Conservation (phyloP, 768 basidiomycete genomes). For the Pleurotus citrinopileatus region DNA sequence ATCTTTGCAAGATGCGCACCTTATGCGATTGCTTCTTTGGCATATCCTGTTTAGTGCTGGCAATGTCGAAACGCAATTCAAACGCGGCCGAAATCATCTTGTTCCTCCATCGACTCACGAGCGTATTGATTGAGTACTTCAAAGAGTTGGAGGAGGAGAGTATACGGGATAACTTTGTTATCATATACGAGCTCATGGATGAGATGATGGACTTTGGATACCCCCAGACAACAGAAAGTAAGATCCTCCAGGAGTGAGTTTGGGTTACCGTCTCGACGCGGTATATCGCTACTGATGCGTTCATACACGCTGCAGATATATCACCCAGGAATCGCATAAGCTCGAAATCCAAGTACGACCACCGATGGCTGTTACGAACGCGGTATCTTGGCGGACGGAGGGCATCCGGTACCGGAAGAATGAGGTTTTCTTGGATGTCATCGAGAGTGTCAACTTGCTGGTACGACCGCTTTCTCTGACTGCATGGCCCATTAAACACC, state of each 20-base stretch:
- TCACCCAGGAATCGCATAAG: slow-evolving; percentile 98
- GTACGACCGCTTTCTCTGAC: slow-evolving; percentile 40
- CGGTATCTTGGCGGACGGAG: slow-evolving; percentile 97
- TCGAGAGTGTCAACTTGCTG: slow-evolving; percentile 95
- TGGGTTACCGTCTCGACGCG: background rate
- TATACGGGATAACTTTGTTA: slow-evolving; percentile 98
- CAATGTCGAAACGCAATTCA: slow-evolving; percentile 91
- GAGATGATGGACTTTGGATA: slow-evolving; percentile 99
- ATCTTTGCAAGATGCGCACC: too few relatives aligned
- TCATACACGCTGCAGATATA: slow-evolving; percentile 56
- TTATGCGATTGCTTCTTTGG: too few relatives aligned
- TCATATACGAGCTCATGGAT: slow-evolving; percentile 97
- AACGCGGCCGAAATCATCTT: slow-evolving; percentile 96
- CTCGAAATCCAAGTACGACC: slow-evolving; percentile 90
- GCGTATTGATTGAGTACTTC: slow-evolving; percentile 97
- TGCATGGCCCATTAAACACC: background rate
- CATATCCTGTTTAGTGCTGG: slow-evolving; percentile 62
- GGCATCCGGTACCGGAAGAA: slow-evolving; percentile 98
- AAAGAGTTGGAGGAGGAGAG: slow-evolving; percentile 99
- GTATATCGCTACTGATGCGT: background rate
- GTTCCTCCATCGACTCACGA: slow-evolving; percentile 90
- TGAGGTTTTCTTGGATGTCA: slow-evolving; percentile 97
- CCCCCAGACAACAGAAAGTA: slow-evolving; percentile 98
- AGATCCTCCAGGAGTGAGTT: slow-evolving; percentile 92
- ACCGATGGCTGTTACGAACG: slow-evolving; percentile 96